Evolutionary conservation across 345 rosid genomes (phyloP), one percentile per base, ranked within the genome.

Genomic region (Citrus mangshanensis): DNA sequence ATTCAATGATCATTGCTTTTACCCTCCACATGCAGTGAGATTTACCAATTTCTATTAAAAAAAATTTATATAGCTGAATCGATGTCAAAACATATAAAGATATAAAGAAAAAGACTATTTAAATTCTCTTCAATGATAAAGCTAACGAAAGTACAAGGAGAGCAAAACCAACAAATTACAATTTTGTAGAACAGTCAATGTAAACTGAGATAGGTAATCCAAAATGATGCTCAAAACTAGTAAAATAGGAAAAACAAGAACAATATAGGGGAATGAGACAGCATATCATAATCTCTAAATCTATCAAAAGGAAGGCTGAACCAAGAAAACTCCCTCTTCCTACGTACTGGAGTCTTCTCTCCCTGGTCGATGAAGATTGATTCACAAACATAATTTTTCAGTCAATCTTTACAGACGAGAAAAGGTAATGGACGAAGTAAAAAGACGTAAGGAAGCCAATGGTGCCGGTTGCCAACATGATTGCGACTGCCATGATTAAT

Each of bases 391-490:
- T 12, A 35, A 66, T 70, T 40, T 70, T 21, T 81, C 87, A 91
- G 81, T 92, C 97, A 76, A 93, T 93, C 90, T 89, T 93, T 68
- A 89, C 95, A 3, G 95, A 93, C 12, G 97, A 89, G 86, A 91
- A 93, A 69, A 93, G 97, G 84, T 89, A 93, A 72, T 93, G 95
- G 67, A 93, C 97, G 58, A 93, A 93, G 85, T 86, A 91, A 82
- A 93, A 93, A 19, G 97, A 93, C 32, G 83, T 80, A 27, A 91
- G 92, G 91, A 93, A 89, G 76, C 97, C 97, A 51, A 93, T 89
- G 81, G 93, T 85, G 74, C 97, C 95, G 0, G 97, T 93, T 6
- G 97, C 87, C 80, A 93, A 79, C 97, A 93, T 88, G 84, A 93
- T 91, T 34, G 93, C 97, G 49, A 89, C 40, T 14, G 95, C 97